These are phyloP conservation scores for Saccharomycopsis capsularis DNA, from an alignment of 805 yeast genomes.

Conservation along the genomic window DNA sequence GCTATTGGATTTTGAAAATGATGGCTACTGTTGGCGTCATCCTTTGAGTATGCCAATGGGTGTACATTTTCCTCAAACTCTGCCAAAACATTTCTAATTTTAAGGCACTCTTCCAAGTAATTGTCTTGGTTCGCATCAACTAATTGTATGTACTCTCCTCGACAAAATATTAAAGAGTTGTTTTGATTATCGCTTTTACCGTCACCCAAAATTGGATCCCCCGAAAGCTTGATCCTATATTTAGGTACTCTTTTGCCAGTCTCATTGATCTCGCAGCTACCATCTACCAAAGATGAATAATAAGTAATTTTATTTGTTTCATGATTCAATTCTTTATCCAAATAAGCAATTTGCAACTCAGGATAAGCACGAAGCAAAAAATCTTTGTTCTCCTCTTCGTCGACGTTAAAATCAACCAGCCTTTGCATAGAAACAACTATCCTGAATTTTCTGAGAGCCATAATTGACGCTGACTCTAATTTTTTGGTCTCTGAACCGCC, in stretches of 20 bases:
- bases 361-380: constrained; percentile 59
- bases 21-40: constrained; percentile 32
- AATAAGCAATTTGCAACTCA: constrained; percentile 55
- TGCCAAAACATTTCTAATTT: constrained; percentile 64
- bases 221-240: constrained; percentile 59
- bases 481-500: constrained; percentile 22
- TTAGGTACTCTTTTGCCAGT: constrained; percentile 56
- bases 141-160: constrained; percentile 77
- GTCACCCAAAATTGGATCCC: constrained; percentile 78
- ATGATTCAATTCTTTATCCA: constrained; percentile 42
- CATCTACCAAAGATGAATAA: constrained; percentile 66
- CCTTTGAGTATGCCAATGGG: constrained; percentile 1
- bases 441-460: constrained; percentile 58
- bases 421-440: constrained; percentile 63
- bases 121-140: constrained; percentile 83
- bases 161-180: constrained; percentile 62
- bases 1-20: constrained; percentile 55
- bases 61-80: constrained; percentile 58
- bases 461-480: constrained; percentile 31
- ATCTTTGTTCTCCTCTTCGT: constrained; percentile 53
- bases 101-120: constrained; percentile 74
- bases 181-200: constrained; percentile 84
- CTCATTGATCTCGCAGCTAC: constrained; percentile 53
- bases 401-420: constrained; percentile 44
- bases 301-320: constrained; percentile 27